These are phyloP conservation scores for Biscogniauxia sp. DNA, from an alignment of 2,329 filamentous ascomycete genomes.

Conservation along the genomic window DNA sequence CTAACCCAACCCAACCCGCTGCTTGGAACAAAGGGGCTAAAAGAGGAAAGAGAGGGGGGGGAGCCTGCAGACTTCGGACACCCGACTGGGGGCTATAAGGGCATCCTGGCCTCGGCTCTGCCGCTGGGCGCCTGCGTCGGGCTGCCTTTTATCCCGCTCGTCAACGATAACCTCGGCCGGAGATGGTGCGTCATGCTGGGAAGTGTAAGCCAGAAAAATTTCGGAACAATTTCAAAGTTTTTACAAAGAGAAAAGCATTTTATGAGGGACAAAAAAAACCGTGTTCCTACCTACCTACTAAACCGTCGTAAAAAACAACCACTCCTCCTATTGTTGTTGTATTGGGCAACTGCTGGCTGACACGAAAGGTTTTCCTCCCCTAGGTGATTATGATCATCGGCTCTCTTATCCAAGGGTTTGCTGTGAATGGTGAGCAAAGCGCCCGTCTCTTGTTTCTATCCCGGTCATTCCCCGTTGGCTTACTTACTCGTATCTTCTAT, in stretches of 20 bases:
- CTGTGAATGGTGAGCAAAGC: slow-evolving; percentile 38
- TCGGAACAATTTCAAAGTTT: too few species aligned
- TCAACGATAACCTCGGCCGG: slow-evolving; percentile 50
- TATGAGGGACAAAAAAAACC: too few species aligned
- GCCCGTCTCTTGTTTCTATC: not conserved
- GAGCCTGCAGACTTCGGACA: slow-evolving; percentile 28
- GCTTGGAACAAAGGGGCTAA: slow-evolving; percentile 5
- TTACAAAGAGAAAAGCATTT: too few species aligned
- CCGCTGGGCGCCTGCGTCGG: slow-evolving; percentile 51
- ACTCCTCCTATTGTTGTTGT: too few species aligned
- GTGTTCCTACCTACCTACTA: too few species aligned
- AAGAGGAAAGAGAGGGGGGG: not conserved
- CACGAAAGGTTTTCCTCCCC: not conserved
- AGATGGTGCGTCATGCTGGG: slow-evolving; percentile 52
- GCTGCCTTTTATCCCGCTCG: slow-evolving; percentile 49
- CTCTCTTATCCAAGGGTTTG: slow-evolving; percentile 50
- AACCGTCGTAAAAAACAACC: too few species aligned
- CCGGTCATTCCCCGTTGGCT: not conserved
- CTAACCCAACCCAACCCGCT: too few species aligned
- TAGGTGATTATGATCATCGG: slow-evolving; percentile 47
- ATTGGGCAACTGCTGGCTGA: too few species aligned
- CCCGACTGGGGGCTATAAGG: slow-evolving; percentile 34
- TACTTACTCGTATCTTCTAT: slow-evolving; percentile 5
- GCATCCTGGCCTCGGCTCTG: slow-evolving; percentile 51
- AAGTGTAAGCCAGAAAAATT: slow-evolving; percentile 34